Evolutionary conservation across 495 filamentous ascomycete species (phyloP).

Genomic region (Penicillium malachiteum): DNA sequence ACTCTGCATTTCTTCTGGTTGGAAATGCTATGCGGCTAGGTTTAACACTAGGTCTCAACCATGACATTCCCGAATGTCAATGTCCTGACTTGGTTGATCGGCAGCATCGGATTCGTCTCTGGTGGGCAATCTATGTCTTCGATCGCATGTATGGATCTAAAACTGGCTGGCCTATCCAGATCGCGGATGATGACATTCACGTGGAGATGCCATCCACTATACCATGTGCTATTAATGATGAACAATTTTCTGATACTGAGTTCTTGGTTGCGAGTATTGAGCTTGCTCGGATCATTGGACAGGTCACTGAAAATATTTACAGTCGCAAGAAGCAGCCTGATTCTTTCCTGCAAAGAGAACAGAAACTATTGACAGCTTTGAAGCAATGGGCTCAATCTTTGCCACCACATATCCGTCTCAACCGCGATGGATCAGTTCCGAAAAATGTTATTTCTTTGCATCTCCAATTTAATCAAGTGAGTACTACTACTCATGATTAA

Average conservation of each 20-base stretch:
- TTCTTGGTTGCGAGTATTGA: slow-evolving; percentile 25
- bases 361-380: slow-evolving; percentile 26
- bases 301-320: slow-evolving; percentile 26
- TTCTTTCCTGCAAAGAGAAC: slow-evolving; percentile 29
- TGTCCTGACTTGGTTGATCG: slow-evolving; percentile 23
- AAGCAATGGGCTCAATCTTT: slow-evolving; percentile 31
- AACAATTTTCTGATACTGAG: slow-evolving; percentile 26
- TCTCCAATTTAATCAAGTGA: slow-evolving; percentile 36
- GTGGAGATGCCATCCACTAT: slow-evolving; percentile 31
- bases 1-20: slow-evolving; percentile 29
- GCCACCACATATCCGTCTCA: slow-evolving; percentile 25
- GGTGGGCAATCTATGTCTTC: slow-evolving; percentile 35
- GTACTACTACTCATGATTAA: neutral
- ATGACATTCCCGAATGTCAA: slow-evolving; percentile 32
- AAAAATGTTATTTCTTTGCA: slow-evolving; percentile 31
- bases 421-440: slow-evolving; percentile 11
- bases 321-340: slow-evolving; percentile 25
- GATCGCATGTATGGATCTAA: slow-evolving; percentile 36
- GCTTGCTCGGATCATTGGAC: slow-evolving; percentile 23
- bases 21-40: slow-evolving; percentile 31
- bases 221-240: slow-evolving; percentile 7
- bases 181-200: slow-evolving; percentile 33
- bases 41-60: slow-evolving; percentile 32
- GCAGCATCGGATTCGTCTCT: slow-evolving; percentile 32
- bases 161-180: slow-evolving; percentile 29